Evolutionary conservation across 2,329 filamentous ascomycete genomes (phyloP).

Genomic region (Bipolaris gigantea): DNA sequence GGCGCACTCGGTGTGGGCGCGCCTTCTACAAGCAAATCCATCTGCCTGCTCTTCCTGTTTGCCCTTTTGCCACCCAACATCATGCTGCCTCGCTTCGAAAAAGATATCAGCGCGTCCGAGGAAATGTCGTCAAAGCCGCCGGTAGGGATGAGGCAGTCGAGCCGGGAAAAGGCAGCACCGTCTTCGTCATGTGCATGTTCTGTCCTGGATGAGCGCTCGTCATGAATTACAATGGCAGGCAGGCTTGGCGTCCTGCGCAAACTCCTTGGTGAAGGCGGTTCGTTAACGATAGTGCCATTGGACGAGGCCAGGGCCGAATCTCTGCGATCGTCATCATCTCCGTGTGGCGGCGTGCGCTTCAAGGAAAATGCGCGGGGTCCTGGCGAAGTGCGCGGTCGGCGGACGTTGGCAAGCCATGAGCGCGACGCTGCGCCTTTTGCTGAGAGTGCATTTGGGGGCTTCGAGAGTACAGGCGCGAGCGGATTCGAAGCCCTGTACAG

Average conservation of each 20-base stretch:
- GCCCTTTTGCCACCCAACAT: constrained; percentile 58
- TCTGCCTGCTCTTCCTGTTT: constrained; percentile 40
- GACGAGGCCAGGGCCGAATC: constrained; percentile 48
- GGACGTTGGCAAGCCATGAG: constrained; percentile 43
- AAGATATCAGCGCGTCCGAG: constrained; percentile 56
- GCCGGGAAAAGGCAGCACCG: constrained; percentile 48
- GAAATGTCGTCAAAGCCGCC: constrained; percentile 57
- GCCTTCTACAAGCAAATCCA: constrained; percentile 28
- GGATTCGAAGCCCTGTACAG: constrained; percentile 12
- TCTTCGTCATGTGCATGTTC: constrained; percentile 11
- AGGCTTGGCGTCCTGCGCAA: constrained; percentile 47
- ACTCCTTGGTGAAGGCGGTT: constrained; percentile 34
- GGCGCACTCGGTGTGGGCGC: constrained; percentile 20
- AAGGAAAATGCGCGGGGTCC: constrained; percentile 39
- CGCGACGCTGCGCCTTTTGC: constrained; percentile 31
- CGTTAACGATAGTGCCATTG: constrained; percentile 36
- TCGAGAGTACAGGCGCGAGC: constrained; percentile 17
- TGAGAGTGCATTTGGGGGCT: constrained; percentile 17
- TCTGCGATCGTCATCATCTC: constrained; percentile 44
- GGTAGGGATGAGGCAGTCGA: constrained; percentile 60
- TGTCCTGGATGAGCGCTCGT: constrained; percentile 32
- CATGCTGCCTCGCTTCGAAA: constrained; percentile 64
- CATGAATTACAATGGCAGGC: constrained; percentile 51
- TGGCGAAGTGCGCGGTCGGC: constrained; percentile 43
- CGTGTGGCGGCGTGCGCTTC: constrained; percentile 34